Evolutionary conservation across 2,329 filamentous ascomycete genomes (phyloP).

Genomic region (Zasmidium citrigriseum): DNA sequence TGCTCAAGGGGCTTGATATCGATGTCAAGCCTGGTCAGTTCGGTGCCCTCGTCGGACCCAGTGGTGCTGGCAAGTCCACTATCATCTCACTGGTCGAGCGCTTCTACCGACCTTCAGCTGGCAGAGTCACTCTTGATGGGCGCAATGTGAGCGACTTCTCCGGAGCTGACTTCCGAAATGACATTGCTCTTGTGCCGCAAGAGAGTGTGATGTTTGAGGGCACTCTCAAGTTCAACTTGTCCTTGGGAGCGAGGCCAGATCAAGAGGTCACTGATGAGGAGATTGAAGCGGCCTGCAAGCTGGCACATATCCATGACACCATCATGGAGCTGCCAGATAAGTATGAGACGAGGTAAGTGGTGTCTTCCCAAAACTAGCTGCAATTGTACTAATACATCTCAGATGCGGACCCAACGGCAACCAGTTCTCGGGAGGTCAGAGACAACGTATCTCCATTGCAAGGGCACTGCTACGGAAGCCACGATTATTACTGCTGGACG

Average conservation of each 20-base stretch:
- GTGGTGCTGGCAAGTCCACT: slow-evolving; percentile 44
- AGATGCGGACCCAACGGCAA: slow-evolving; percentile 43
- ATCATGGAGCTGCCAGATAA: slow-evolving; percentile 64
- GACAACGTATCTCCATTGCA: slow-evolving; percentile 46
- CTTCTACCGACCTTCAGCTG: slow-evolving; percentile 64
- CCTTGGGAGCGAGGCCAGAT: slow-evolving; percentile 50
- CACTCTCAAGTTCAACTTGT: slow-evolving; percentile 44
- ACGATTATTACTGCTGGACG: slow-evolving; percentile 43
- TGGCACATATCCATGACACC: slow-evolving; percentile 71
- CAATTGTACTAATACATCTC: neutral
- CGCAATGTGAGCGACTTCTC: slow-evolving; percentile 40
- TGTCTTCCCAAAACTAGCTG: neutral
- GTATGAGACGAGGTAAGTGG: slow-evolving; percentile 56
- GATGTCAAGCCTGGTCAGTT: slow-evolving; percentile 40
- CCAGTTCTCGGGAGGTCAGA: slow-evolving; percentile 45
- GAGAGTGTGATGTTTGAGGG: slow-evolving; percentile 52
- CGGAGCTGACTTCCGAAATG: slow-evolving; percentile 42
- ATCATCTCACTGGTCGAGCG: slow-evolving; percentile 43
- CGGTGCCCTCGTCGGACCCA: slow-evolving; percentile 45
- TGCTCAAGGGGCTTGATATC: slow-evolving; percentile 48
- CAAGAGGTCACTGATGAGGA: slow-evolving; percentile 59
- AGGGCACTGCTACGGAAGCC: slow-evolving; percentile 46
- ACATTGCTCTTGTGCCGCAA: slow-evolving; percentile 49
- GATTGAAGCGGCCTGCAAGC: slow-evolving; percentile 65
- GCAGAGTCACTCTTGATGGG: slow-evolving; percentile 60